Evolutionary conservation across 805 yeast species (phyloP), one percentile per base, ranked within the genome.

Genomic region (Alloascoidea africana): DNA sequence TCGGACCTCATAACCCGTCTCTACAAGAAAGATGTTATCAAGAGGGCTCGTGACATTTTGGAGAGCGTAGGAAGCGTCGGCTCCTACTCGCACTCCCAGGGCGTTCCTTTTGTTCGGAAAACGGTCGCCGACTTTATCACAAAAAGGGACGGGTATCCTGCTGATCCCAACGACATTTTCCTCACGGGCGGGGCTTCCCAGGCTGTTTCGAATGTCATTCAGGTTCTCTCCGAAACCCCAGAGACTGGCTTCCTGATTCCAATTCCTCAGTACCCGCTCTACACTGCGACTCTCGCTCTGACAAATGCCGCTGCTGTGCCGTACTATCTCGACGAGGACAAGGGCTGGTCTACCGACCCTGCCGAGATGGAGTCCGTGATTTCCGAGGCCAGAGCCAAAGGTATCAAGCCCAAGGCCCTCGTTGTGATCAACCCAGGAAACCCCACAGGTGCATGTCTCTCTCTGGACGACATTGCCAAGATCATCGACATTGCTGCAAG

Each of bases 381-480:
- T 36, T 48, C 56, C 18, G 63, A 67, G 16, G 65, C 82, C 15
- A 41, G 55, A 1, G 54, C 55, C 2, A 58, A 70, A 27, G 83
- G 80, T 2, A 58, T 82, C 18, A 63, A 59, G 8, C 78, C 91
- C 44, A 73, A 83, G 49, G 77, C 89, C 41, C 61, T 93, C 39
- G 97, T 89, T 2, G 83, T 91, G 13, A 91, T 91, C 52, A 91
- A 91, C 62, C 99, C 99, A 2, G 97, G 99, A 41, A 91, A 91
- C 59, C 99, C 99, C 44, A 91, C 99, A 0, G 99, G 99, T 33
- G 71, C 95, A 1, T 74, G 86, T 39, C 64, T 91, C 41, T 56
- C 70, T 5, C 65, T 63, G 37, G 70, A 68, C 3, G 75, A 77
- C 44, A 85, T 91, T 51, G 73, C 65, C 33, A 78, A 76, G 33